Base-by-base conservation (phyloP, 192 early-diverging fungal species). In the Entomortierella chlamydospora region DNA sequence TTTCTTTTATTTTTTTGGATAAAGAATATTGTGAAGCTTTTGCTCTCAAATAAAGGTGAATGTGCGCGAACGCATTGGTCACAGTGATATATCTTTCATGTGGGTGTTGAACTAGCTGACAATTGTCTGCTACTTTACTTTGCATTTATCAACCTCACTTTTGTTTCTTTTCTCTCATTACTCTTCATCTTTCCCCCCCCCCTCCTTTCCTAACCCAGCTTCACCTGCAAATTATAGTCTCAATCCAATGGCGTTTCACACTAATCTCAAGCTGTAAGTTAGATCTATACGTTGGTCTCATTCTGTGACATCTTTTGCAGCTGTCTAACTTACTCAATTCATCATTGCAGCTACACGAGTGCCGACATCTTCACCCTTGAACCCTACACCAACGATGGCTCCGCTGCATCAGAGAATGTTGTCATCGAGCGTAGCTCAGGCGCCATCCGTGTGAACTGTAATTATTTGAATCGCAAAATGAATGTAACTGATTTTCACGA, bases 391-490 rank as follows among this genome's bases (percentile, higher is more conserved):
- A 55, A 71, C 23, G 82, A 89, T 62, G 81, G 89, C 11, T 70
- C 72, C 18, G 72, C 73, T 34, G 70, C 80, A 25, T 70, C 87
- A 55, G 84, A 91, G 33, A 87, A 86, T 29, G 70, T 95, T 7
- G 84, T 90, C 43, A 86, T 95, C 43, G 41, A 90, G 20, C 83
- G 93, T 25, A 78, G 82, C 45, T 81, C 72, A 30, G 82, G 85
- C 12, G 43, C 51, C 5, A 62, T 91, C 34, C 67, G 61, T 26
- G 80, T 91, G 63, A 87, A 91, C 71, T 83, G 83, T 88, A 74
- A 83, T 54, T 2, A 43, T 8, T 50, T 8, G 33, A 43, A 41
- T 61, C 17, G 29, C 20, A 12, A 12, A 47, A 47, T 12, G 45
- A 47, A 20, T 47, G 45, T 20, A 47, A n/a, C n/a, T n/a, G n/a